Base-by-base conservation (phyloP, 805 yeast species). In the Babjeviella inositovora region DNA sequence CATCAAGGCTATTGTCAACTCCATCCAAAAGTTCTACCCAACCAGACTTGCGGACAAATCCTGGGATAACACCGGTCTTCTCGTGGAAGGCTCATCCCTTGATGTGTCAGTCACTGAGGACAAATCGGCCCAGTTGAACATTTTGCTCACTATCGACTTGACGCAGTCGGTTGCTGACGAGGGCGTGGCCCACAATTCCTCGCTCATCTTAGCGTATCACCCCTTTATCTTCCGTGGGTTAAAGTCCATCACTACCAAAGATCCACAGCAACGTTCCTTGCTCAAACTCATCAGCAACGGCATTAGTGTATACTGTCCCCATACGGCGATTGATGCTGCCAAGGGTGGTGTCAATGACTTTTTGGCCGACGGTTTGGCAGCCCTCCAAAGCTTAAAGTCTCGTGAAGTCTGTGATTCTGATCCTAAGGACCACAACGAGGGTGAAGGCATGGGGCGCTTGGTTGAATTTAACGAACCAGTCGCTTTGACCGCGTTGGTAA, bases 31-130 rank as follows among this genome's bases (percentile, higher is more conserved):
- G 32, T 51, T 71, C n/a, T 90, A 79, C 39, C 98, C 98, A 2
- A 43, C 64, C 9, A 64, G 63, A 21, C 62, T 77, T 29, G 96
- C 97, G 0, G 97, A 87, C 37, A 56, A 60, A 11, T 46, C 84
- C 3, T 90, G 98, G 98, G 98, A 90, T 41, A 90, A 90, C 45
- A 85, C 95, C 0, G 98, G 98, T 1, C 55, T 90, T 16, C 47
- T 90, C 21, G 74, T 90, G 7, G 47, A 41, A 3, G 37, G 36
- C 4, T 26, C 31, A 11, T 28, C 33, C 4, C n/a, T n/a, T n/a
- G n/a, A n/a, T n/a, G n/a, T n/a, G n/a, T n/a, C n/a, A n/a, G n/a
- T n/a, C n/a, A n/a, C n/a, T n/a, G 17, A 27, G 6, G 22, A 20
- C n/a, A 20, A 13, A 3, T 23, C 23, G 2, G 37, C 33, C 10